Percentiles rank a stretch among this genome's conserved stretches.
Evolutionary conservation across 2,329 filamentous ascomycete genomes (phyloP).

Genomic region (Diaporthe longicolla): DNA sequence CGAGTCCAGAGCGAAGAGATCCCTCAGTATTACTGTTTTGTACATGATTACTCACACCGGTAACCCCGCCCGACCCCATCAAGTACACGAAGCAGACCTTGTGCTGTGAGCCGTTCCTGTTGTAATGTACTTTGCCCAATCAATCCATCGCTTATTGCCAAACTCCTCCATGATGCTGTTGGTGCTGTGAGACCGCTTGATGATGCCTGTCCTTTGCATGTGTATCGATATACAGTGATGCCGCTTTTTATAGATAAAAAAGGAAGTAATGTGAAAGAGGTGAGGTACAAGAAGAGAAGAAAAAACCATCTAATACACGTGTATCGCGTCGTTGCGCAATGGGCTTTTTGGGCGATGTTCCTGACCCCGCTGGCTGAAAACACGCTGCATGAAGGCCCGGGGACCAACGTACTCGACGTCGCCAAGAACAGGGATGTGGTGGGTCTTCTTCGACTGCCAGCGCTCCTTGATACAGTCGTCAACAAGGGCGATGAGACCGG

Average conservation of each 20-base stretch:
- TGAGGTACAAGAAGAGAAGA: background rate
- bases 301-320: conserved; percentile 43
- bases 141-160: background rate
- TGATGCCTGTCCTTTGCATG: conserved; percentile 28
- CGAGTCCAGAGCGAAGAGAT: conserved; percentile 3
- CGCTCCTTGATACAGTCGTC: conserved; percentile 91
- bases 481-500: conserved; percentile 88
- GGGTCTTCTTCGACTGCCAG: conserved; percentile 70
- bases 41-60: conserved; percentile 1
- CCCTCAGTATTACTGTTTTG: conserved; percentile 2
- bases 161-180: conserved; percentile 28
- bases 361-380: conserved; percentile 50
- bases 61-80: background rate
- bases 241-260: background rate
- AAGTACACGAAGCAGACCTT: background rate
- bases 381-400: conserved; percentile 53
- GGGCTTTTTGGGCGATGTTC: conserved; percentile 45
- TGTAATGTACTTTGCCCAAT: background rate
- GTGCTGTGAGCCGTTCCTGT: background rate
- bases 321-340: conserved; percentile 45
- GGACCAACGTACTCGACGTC: conserved; percentile 55
- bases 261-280: background rate
- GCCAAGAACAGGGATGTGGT: conserved; percentile 55
- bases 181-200: conserved; percentile 27
- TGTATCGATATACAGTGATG: conserved; percentile 33